Evolutionary conservation across 371 early-diverging fungal species (phyloP), one percentile per base, ranked within the genome.

Genomic region (Umbelopsis sp.): DNA sequence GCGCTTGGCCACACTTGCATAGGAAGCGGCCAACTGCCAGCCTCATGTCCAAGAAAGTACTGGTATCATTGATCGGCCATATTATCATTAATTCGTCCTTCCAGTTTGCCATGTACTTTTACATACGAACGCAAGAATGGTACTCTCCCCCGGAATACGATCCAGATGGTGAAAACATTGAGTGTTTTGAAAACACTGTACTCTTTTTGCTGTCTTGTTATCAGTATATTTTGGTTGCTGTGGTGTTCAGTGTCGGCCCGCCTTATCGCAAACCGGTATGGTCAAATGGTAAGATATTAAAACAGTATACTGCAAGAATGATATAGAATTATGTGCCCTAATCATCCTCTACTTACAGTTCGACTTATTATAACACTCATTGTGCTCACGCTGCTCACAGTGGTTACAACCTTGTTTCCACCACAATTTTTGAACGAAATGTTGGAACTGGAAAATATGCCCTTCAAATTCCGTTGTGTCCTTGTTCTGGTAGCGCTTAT

Each of bases 221-320:
- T 77, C 97, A 97, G 81, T 99, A 99, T 79, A 83, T 98, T 25
- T 77, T 91, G 9, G 87, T 93, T 16, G 98, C 96, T 1, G 82
- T 93, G 32, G 94, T 96, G 22, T 96, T 97, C 71, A 95, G 94
- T 78, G 94, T 93, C 3, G 99, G 99, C 0, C 94, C 94, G 24
- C 99, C 98, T 1, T 98, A 95, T 70, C 89, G 98, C 46, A 86
- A 92, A 74, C 80, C 93, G 0, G 81, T 95, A 63, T 84, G 86
- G 73, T 89, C 86, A 32, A 99, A 97, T 79, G 80, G 92, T 88
- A 80, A 69, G 79, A 65, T 0, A 5, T 51, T 24, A 29, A 45
- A 4, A 20, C 16, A 14, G 24, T 64, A 35, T 14, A 63, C 29
- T 44, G 24, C 41, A 9, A 48, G 1, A 57, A 18, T 35, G 29